Base-by-base conservation (phyloP, 108 stramenopile species). In the Fragilaria radians region DNA sequence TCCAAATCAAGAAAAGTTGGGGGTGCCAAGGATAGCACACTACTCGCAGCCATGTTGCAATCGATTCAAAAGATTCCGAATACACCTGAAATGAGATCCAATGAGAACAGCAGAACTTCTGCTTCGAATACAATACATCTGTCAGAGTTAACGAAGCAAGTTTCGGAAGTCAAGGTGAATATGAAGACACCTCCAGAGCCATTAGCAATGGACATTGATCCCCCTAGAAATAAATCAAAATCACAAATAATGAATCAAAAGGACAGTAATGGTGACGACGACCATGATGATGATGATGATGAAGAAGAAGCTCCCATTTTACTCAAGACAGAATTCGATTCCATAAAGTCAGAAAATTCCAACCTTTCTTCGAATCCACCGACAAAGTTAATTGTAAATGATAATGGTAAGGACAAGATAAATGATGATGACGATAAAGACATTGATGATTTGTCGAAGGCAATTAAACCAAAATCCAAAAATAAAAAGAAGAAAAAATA, bases 291-390 rank as follows among this genome's bases (percentile, higher is more conserved):
- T 56, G 77, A 76, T 65, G 82, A 86, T 30, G 89, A 91, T 49
- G 89, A 89, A 68, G 80, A 83, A 14, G 61, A 66, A 36, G 67
- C 85, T 7, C 46, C 78, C n/a, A 68, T 77, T 36, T 56, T 91
- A 25, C 57, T 19, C 31, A 46, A 59, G 32, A 30, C 57, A 59
- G 9, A 32, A 24, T 28, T 50, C 0, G 17, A 36, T 0, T 48
- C 26, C 14, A 48, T 9, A 45, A 30, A 14, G 19, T 28, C 25
- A 34, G n/a, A n/a, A n/a, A n/a, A n/a, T n/a, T n/a, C n/a, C n/a
- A 9, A 0, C 34, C 46, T 28, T 5, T 5, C 3, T 4, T 1
- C 1, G 18, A 66, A 19, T 4, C 22, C 18, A 31, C 29, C 7
- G 19, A 24, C 27, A 22, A 29, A 18, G 54, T 3, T 28, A 11